Evolutionary conservation across 139 green algal genomes (phyloP).

Genomic region (Diplosphaera chodatii): DNA sequence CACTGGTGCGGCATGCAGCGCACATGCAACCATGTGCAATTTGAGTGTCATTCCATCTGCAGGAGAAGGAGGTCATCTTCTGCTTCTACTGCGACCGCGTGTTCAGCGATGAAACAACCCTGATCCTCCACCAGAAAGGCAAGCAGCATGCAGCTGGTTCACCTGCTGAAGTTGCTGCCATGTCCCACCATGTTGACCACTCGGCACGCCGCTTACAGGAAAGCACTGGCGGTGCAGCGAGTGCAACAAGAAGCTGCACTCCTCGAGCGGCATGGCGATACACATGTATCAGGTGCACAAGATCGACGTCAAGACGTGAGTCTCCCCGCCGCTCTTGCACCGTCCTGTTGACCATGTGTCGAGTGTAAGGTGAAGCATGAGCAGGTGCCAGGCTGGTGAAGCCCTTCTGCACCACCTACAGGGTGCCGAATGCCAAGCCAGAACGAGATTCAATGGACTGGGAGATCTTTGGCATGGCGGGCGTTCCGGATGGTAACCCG

Average conservation of each 20-base stretch:
- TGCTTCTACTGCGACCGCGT: conserved; percentile 88
- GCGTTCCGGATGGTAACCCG: conserved; percentile 72
- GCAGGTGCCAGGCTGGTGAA: neutral
- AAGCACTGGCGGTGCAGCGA: conserved; percentile 78
- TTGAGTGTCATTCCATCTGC: no score
- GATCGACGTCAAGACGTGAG: conserved; percentile 54
- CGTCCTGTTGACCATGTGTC: no score
- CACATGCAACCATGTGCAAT: no score
- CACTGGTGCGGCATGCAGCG: no score
- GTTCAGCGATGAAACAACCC: conserved; percentile 78
- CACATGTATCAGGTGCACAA: conserved; percentile 90
- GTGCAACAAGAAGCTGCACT: conserved; percentile 77
- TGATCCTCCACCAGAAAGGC: conserved; percentile 85
- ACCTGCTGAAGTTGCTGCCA: no score
- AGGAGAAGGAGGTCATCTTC: conserved; percentile 42
- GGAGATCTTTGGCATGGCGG: conserved; percentile 91
- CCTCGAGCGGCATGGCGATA: conserved; percentile 68
- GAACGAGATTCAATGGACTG: conserved; percentile 66
- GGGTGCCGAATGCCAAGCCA: conserved; percentile 63
- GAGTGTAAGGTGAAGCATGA: no score
- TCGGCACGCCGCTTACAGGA: no score
- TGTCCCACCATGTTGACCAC: no score
- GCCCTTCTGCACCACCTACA: conserved; percentile 4
- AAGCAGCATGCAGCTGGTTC: no score
- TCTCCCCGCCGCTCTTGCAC: neutral